Conservation (phyloP, 1,284 basidiomycete genomes). For the Dichomitus squalens region DNA sequence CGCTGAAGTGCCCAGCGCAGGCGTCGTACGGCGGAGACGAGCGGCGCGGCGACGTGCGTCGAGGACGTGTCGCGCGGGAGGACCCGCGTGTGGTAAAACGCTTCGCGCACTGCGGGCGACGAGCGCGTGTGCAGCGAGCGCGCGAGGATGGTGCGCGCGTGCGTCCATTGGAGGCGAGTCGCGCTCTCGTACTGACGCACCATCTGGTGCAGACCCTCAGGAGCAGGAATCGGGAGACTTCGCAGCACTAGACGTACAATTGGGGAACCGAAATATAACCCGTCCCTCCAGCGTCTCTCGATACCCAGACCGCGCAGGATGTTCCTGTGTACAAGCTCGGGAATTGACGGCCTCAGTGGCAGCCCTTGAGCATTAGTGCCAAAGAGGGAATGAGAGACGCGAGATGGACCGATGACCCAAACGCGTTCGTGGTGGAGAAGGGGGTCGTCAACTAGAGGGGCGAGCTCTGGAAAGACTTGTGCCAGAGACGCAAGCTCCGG, state of each 20-base stretch:
- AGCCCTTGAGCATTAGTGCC: slow-evolving; percentile 53
- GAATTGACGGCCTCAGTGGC: slow-evolving; percentile 60
- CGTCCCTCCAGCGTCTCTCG: slow-evolving; percentile 63
- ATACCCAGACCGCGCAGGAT: slow-evolving; percentile 68
- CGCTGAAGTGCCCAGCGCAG: slow-evolving; percentile 61
- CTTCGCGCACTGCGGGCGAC: slow-evolving; percentile 34
- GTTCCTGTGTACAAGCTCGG: slow-evolving; percentile 65
- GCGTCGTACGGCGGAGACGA: slow-evolving; percentile 57
- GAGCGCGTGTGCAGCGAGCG: slow-evolving; percentile 46
- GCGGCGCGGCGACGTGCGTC: slow-evolving; percentile 48
- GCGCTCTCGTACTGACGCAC: slow-evolving; percentile 61
- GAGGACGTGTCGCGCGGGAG: slow-evolving; percentile 55
- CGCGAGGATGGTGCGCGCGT: slow-evolving; percentile 49
- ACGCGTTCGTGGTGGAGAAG: slow-evolving; percentile 62
- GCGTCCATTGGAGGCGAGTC: slow-evolving; percentile 48
- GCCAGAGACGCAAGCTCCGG: slow-evolving; percentile 63
- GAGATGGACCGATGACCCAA: slow-evolving; percentile 62
- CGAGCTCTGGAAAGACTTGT: slow-evolving; percentile 47
- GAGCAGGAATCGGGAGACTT: too few relatives aligned
- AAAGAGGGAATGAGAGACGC: slow-evolving; percentile 66
- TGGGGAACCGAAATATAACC: slow-evolving; percentile 62
- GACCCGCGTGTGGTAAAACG: slow-evolving; percentile 47
- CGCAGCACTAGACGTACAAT: slow-evolving; percentile 56
- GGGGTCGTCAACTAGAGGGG: slow-evolving; percentile 56
- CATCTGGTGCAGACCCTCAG: slow-evolving; percentile 43